A percentile compares a stretch with the other conserved stretches of the same genome.
phyloP scores from a whole-genome alignment of 345 rosid species.

The Physaria fendleri region DNA sequence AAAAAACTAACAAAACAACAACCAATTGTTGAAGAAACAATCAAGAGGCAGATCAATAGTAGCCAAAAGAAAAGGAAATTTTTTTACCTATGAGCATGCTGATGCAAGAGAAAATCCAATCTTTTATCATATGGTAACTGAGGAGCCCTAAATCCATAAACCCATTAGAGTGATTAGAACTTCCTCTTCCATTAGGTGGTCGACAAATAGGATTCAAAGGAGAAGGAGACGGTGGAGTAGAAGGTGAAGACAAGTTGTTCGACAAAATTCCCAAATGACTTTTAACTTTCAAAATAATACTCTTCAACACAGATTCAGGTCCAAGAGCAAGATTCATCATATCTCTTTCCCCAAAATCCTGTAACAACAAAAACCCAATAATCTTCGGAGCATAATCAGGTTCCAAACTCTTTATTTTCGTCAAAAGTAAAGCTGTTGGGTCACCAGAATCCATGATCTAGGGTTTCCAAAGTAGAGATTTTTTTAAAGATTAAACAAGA shows the following conservation, averaged over 20 bases:
- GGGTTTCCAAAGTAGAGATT: too few species aligned
- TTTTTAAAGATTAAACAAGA: too few species aligned
- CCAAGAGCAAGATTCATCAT: slow-evolving; percentile 59
- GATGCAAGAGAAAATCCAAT: slow-evolving; percentile 25
- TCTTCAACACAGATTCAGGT: slow-evolving; percentile 50
- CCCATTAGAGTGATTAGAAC: slow-evolving; percentile 24
- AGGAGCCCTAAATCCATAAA: slow-evolving; percentile 34
- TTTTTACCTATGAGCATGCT: too few species aligned
- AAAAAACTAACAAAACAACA: too few species aligned
- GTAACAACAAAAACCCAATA: slow-evolving; percentile 77
- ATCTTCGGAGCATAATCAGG: slow-evolving; percentile 78
- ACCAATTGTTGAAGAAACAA: neutral
- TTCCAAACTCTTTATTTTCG: slow-evolving; percentile 60
- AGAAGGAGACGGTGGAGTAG: slow-evolving; percentile 34
- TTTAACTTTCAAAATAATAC: slow-evolving; percentile 57
- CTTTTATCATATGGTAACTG: slow-evolving; percentile 18
- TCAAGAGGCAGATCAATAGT: neutral
- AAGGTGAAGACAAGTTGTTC: slow-evolving; percentile 36
- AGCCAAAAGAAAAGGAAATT: too few species aligned
- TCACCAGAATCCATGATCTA: slow-evolving; percentile 76
- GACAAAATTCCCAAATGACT: slow-evolving; percentile 50
- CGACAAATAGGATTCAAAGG: slow-evolving; percentile 40
- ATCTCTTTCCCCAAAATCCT: slow-evolving; percentile 55
- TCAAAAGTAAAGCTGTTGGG: slow-evolving; percentile 53
- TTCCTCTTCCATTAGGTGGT: slow-evolving; percentile 36